These are phyloP conservation scores for Phlyctochytrium arcticum DNA, from an alignment of 192 early-diverging fungal genomes.

Conservation along the genomic window DNA sequence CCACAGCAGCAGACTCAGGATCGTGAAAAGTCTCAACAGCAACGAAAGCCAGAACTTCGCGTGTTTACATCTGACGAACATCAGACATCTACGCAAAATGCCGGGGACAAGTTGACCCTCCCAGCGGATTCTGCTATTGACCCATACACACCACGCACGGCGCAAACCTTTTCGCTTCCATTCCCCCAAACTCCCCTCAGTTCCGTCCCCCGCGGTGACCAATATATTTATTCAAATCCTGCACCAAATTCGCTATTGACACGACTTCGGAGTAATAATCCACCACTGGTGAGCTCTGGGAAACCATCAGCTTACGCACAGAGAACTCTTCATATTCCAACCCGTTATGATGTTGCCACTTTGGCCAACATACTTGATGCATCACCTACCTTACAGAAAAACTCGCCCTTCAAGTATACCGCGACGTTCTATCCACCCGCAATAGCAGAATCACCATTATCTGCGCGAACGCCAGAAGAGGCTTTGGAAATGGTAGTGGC, in stretches of 20 bases:
- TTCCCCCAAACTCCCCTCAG: not conserved
- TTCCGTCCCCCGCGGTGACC: too few species aligned
- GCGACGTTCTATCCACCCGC: not conserved
- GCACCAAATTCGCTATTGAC: not conserved
- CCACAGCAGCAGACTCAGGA: too few species aligned
- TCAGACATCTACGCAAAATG: too few species aligned
- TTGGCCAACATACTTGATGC: not conserved
- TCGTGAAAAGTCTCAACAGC: too few species aligned
- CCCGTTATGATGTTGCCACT: not conserved
- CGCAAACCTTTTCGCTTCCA: not conserved
- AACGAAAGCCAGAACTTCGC: too few species aligned
- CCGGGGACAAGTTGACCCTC: not conserved
- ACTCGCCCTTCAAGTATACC: not conserved
- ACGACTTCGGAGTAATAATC: not conserved
- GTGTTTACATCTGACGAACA: too few species aligned
- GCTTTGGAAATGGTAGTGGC: not conserved
- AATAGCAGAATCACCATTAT: not conserved
- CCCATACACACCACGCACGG: not conserved
- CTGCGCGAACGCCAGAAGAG: not conserved
- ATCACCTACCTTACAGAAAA: not conserved
- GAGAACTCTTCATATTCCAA: not conserved
- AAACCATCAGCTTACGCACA: not conserved
- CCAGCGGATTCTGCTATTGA: not conserved
- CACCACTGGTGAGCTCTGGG: not conserved
- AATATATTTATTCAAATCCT: not conserved